phyloP scores from a whole-genome alignment of 371 early-diverging fungal species.

The Mortierella sp. region DNA sequence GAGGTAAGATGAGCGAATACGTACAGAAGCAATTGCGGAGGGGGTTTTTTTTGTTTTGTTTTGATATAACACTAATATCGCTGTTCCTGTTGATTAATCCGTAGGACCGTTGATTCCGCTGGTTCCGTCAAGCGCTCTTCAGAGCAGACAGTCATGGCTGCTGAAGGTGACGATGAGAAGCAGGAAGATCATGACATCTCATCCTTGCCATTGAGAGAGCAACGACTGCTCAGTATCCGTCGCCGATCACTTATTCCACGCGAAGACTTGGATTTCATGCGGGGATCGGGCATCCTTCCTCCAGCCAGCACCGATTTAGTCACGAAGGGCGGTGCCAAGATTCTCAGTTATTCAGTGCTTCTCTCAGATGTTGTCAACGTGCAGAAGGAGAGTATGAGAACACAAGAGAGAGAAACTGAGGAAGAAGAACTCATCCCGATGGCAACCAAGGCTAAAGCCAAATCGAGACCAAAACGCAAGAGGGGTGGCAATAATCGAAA shows the following conservation, averaged over 20 bases:
- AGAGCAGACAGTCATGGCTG: not conserved
- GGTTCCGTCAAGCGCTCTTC: too few species aligned
- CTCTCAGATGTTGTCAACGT: conserved; percentile 51
- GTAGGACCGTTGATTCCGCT: too few species aligned
- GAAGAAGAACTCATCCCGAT: conserved; percentile 11
- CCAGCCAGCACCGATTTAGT: conserved; percentile 32
- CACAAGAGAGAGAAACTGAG: conserved; percentile 6
- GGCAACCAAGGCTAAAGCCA: not conserved
- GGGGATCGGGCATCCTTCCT: conserved; percentile 42
- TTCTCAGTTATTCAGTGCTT: conserved; percentile 46
- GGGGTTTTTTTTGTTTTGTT: too few species aligned
- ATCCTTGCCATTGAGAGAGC: conserved; percentile 36
- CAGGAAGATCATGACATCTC: not conserved
- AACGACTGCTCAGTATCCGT: conserved; percentile 42
- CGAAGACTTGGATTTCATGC: conserved; percentile 43
- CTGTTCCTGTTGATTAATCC: too few species aligned
- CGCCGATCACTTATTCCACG: conserved; percentile 51
- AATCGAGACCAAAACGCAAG: not conserved
- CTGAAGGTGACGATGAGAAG: conserved; percentile 5
- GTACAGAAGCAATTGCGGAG: too few species aligned
- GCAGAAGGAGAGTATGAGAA: conserved; percentile 2
- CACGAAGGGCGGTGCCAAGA: conserved; percentile 43
- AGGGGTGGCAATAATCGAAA: not conserved
- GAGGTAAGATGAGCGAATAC: too few species aligned
- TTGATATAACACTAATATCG: too few species aligned